Percentiles rank a stretch among this genome's conserved stretches.
phyloP scores from a whole-genome alignment of 257 asterid genomes.

The Lithospermum erythrorhizon region DNA sequence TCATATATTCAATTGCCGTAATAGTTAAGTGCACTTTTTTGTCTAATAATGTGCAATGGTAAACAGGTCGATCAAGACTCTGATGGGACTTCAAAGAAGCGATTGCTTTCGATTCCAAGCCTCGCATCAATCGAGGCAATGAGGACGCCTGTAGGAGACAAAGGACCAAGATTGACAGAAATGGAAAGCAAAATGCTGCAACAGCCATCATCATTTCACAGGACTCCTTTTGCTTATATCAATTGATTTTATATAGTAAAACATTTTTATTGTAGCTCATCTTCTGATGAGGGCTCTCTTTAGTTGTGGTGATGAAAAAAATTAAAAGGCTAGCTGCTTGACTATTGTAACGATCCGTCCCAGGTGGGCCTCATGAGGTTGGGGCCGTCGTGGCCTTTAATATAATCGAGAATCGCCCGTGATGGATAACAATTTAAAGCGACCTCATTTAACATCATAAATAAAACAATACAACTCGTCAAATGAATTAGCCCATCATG shows the following conservation, averaged over 20 bases:
- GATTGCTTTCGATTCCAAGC: conserved; percentile 40
- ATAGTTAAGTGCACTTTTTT: background rate
- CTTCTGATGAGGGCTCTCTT: conserved; percentile 1
- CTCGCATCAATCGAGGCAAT: conserved; percentile 53
- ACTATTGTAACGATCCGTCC: no score
- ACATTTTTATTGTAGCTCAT: background rate
- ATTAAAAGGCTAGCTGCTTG: no score
- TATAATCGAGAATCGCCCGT: no score
- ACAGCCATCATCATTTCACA: conserved; percentile 20
- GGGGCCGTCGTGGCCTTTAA: no score
- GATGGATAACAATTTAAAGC: no score
- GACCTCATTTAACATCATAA: no score
- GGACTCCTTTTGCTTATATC: conserved; percentile 61
- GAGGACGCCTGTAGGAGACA: conserved; percentile 29
- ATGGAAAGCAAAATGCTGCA: conserved; percentile 29
- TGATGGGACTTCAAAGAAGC: conserved; percentile 43
- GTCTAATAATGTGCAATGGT: background rate
- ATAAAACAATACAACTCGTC: no score
- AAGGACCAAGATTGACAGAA: conserved; percentile 13
- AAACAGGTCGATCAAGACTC: conserved; percentile 54
- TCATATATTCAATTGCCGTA: background rate
- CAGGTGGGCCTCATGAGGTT: no score
- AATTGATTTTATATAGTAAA: conserved; percentile 17
- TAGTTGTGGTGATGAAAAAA: no score
- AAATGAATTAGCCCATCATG: no score